Percentiles rank a stretch among this genome's conserved stretches.
phyloP scores from a whole-genome alignment of 2,329 filamentous ascomycete genomes.

The Dactylellina sp. region DNA sequence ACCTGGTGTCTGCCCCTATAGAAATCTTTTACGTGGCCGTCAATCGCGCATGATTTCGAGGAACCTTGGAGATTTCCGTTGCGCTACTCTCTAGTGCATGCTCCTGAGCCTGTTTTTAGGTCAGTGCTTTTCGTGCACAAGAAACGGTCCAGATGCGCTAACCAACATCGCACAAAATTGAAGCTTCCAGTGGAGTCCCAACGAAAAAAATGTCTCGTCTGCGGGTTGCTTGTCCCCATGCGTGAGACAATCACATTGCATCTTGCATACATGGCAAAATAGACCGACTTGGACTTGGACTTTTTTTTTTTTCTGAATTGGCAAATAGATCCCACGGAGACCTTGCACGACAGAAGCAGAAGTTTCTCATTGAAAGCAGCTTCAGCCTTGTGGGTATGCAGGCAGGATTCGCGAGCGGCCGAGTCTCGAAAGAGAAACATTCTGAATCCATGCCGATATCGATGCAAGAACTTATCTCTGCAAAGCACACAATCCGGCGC shows the following conservation, averaged over 20 bases:
- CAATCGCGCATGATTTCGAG: constrained; percentile 23
- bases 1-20: background rate
- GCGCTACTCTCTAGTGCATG: background rate
- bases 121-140: background rate
- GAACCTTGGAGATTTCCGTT: constrained; percentile 32
- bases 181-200: constrained; percentile 29
- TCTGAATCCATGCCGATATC: constrained; percentile 29
- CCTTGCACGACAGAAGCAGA: constrained; percentile 1
- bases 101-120: constrained; percentile 19
- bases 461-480: constrained; percentile 39
- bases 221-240: constrained; percentile 34
- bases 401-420: constrained; percentile 22
- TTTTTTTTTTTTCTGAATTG: constrained; percentile 26
- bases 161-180: constrained; percentile 13
- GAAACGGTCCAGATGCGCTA: constrained; percentile 25
- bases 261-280: constrained; percentile 40
- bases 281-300: constrained; percentile 11
- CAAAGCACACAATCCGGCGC: constrained; percentile 11
- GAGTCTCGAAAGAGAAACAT: constrained; percentile 6
- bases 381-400: constrained; percentile 57
- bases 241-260: constrained; percentile 55
- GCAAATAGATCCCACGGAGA: constrained; percentile 25
- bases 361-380: constrained; percentile 27
- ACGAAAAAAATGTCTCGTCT: constrained; percentile 43
- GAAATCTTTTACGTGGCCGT: constrained; percentile 41